A percentile compares a stretch with the other conserved stretches of the same genome.
Evolutionary conservation across 2,329 filamentous ascomycete genomes (phyloP).

Genomic region (Fusarium nematophilum): DNA sequence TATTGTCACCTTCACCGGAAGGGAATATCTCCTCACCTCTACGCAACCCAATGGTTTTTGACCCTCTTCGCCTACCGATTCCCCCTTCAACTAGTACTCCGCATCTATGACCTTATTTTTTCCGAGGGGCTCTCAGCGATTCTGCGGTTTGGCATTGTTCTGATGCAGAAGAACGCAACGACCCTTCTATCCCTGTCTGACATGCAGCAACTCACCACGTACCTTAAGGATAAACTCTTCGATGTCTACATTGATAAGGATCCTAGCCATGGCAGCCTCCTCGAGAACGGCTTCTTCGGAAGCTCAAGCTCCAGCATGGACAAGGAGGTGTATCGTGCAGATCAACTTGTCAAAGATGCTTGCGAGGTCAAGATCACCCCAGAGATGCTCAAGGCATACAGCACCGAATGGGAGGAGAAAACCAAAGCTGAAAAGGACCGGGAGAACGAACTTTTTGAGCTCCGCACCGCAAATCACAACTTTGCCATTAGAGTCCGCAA

Average conservation of each 20-base stretch:
- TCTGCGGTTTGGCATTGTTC: constrained; percentile 90
- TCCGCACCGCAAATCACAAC: constrained; percentile 74
- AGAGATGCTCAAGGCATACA: constrained; percentile 84
- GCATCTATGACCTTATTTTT: constrained; percentile 95
- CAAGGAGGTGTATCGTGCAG: constrained; percentile 95
- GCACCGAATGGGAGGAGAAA: constrained; percentile 92
- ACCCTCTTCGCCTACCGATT: constrained; percentile 99
- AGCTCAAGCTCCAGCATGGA: constrained; percentile 89
- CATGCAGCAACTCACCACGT: constrained; percentile 88
- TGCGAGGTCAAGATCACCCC: constrained; percentile 88
- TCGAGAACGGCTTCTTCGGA: constrained; percentile 98
- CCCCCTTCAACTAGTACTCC: constrained; percentile 92
- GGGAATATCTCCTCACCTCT: constrained; percentile 89
- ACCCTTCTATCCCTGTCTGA: constrained; percentile 86
- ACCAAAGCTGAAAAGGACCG: constrained; percentile 83
- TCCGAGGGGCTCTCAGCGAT: constrained; percentile 94
- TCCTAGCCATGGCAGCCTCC: constrained; percentile 89
- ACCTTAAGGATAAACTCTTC: constrained; percentile 93
- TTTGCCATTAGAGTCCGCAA: constrained; percentile 82
- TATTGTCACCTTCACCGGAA: constrained; percentile 93
- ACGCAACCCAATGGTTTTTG: constrained; percentile 98
- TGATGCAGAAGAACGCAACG: constrained; percentile 94
- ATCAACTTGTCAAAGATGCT: constrained; percentile 92
- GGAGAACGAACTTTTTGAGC: constrained; percentile 80
- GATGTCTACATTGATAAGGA: constrained; percentile 97